Evolutionary conservation across 1,284 basidiomycete genomes (phyloP).

Genomic region (Pseudozyma tsukubaensis): DNA sequence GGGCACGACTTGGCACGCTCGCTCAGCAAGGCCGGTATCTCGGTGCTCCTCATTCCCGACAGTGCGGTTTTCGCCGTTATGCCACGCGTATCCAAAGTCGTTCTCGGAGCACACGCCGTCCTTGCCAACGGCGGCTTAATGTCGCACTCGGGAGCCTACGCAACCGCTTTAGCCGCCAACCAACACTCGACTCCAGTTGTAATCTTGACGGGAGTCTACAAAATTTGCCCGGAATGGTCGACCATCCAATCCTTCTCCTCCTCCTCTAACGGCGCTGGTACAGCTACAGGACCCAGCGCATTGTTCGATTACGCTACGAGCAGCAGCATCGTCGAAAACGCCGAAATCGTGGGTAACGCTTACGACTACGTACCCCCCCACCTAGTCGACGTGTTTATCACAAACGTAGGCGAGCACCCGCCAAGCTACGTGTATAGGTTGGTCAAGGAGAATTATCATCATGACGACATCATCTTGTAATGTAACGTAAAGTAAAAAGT

Average conservation of each 20-base stretch:
- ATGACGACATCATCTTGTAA: slow-evolving; percentile 54
- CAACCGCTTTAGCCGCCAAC: slow-evolving; percentile 88
- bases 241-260: slow-evolving; percentile 68
- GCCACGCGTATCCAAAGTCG: slow-evolving; percentile 95
- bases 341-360: slow-evolving; percentile 86
- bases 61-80: slow-evolving; percentile 94
- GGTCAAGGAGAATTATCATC: slow-evolving; percentile 66
- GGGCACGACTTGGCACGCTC: slow-evolving; percentile 82
- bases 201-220: slow-evolving; percentile 93
- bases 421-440: slow-evolving; percentile 67
- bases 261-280: slow-evolving; percentile 2
- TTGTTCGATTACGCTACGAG: slow-evolving; percentile 70
- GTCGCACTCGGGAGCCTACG: slow-evolving; percentile 83
- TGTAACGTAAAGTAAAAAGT: background rate
- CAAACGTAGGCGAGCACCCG: slow-evolving; percentile 76
- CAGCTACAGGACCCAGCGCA: slow-evolving; percentile 67
- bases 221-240: slow-evolving; percentile 93
- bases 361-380: slow-evolving; percentile 95
- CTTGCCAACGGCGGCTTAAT: slow-evolving; percentile 96
- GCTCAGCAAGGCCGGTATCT: slow-evolving; percentile 82
- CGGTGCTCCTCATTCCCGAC: slow-evolving; percentile 94
- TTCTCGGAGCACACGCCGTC: slow-evolving; percentile 90
- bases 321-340: slow-evolving; percentile 77
- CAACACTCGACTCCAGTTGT: slow-evolving; percentile 93
- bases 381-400: slow-evolving; percentile 91